A percentile compares a stretch with the other conserved stretches of the same genome.
Evolutionary conservation across 129 eudicot genomes (phyloP).

Genomic region (Tagetes erecta): DNA sequence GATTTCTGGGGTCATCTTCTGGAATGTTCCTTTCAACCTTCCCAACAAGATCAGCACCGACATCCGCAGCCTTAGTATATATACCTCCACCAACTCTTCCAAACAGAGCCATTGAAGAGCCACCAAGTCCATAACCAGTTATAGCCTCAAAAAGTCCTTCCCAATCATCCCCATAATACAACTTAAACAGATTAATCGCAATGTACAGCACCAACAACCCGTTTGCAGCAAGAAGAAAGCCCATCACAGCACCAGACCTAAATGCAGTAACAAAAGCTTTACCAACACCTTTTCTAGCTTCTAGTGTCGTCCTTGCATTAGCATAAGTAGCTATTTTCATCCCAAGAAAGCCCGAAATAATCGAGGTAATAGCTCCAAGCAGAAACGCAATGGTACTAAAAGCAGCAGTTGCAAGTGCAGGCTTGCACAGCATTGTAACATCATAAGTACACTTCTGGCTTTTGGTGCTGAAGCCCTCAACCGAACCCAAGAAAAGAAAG

Average conservation of each 20-base stretch:
- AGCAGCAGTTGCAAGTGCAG: constrained; percentile 75
- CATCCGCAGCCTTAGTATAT: constrained; percentile 80
- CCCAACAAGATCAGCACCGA: constrained; percentile 82
- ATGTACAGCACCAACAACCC: constrained; percentile 65
- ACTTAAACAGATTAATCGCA: constrained; percentile 56
- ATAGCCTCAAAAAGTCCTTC: constrained; percentile 79
- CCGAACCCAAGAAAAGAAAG: constrained; percentile 77
- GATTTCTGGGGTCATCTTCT: constrained; percentile 80
- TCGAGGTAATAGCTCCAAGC: constrained; percentile 81
- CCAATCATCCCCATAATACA: constrained; percentile 82
- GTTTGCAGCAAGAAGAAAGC: constrained; percentile 78
- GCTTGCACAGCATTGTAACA: constrained; percentile 56
- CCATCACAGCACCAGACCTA: constrained; percentile 84
- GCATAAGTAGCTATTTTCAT: constrained; percentile 92
- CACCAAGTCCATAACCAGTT: constrained; percentile 82
- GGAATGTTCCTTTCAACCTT: constrained; percentile 82
- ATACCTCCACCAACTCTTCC: constrained; percentile 86
- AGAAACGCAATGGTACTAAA: constrained; percentile 75
- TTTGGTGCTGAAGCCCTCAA: constrained; percentile 72
- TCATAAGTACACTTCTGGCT: constrained; percentile 64
- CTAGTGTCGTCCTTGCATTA: constrained; percentile 70
- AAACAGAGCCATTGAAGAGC: constrained; percentile 80
- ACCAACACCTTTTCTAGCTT: constrained; percentile 78
- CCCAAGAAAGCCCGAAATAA: constrained; percentile 80
- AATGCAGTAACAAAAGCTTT: constrained; percentile 62